These are phyloP conservation scores for Diaporthe humulicola DNA, from an alignment of 2,329 filamentous ascomycete species.

Conservation along the genomic window DNA sequence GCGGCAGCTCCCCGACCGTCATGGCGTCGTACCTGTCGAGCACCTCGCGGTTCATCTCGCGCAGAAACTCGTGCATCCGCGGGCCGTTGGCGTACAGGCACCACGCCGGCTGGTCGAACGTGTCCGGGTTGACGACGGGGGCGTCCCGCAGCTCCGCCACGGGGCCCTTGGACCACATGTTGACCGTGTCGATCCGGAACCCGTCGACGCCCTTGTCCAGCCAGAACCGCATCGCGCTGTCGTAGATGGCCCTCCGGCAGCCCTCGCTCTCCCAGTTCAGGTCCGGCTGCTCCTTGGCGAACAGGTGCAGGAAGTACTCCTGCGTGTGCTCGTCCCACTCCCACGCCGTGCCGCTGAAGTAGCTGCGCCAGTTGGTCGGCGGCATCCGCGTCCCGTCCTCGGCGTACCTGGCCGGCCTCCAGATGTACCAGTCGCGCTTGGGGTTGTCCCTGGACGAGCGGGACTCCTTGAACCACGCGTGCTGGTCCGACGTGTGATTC, in stretches of 20 bases:
- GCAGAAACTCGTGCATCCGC: slow-evolving; percentile 75
- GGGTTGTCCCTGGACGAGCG: slow-evolving; percentile 71
- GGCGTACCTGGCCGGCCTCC: slow-evolving; percentile 56
- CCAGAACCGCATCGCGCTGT: slow-evolving; percentile 83
- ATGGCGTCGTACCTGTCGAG: slow-evolving; percentile 74
- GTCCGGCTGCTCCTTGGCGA: slow-evolving; percentile 82
- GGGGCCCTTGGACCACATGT: slow-evolving; percentile 74
- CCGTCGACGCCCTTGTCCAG: slow-evolving; percentile 79
- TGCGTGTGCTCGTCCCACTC: slow-evolving; percentile 78
- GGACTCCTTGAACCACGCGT: slow-evolving; percentile 79
- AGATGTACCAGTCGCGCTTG: slow-evolving; percentile 79
- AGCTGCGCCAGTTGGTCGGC: slow-evolving; percentile 81
- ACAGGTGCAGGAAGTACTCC: slow-evolving; percentile 84
- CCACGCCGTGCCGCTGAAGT: slow-evolving; percentile 75
- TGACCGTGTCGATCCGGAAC: slow-evolving; percentile 82
- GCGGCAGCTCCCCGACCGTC: slow-evolving; percentile 78
- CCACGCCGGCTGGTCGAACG: slow-evolving; percentile 64
- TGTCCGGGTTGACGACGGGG: slow-evolving; percentile 61
- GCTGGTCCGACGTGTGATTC: slow-evolving; percentile 81
- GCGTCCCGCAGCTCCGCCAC: slow-evolving; percentile 66
- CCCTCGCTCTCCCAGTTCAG: slow-evolving; percentile 86
- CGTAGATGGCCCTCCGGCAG: slow-evolving; percentile 77
- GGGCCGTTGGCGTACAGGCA: slow-evolving; percentile 77
- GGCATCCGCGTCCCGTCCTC: slow-evolving; percentile 72
- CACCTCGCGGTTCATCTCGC: slow-evolving; percentile 73